Percentiles rank a stretch among this genome's conserved stretches.
Conservation (phyloP, 192 early-diverging fungal genomes). For the Backusella parvicylindrica region DNA sequence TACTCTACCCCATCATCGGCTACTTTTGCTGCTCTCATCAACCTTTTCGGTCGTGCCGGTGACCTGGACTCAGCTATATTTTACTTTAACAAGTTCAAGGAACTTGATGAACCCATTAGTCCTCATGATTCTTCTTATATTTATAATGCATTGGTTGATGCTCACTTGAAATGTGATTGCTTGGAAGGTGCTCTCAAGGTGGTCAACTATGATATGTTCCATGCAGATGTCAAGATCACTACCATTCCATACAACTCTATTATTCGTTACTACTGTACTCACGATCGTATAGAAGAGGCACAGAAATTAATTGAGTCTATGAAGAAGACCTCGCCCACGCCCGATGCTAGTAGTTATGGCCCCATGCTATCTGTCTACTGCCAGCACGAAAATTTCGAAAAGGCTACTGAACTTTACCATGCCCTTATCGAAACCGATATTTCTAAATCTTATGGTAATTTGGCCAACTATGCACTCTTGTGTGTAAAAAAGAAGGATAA, state of each 20-base stretch:
- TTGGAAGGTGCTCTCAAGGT: slow-evolving; percentile 26
- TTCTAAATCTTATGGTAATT: slow-evolving; percentile 31
- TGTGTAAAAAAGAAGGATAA: slow-evolving; percentile 17
- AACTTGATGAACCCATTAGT: background rate
- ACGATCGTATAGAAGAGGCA: slow-evolving; percentile 12
- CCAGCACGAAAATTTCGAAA: background rate
- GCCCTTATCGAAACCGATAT: slow-evolving; percentile 27
- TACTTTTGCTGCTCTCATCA: slow-evolving; percentile 58
- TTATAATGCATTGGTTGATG: slow-evolving; percentile 37
- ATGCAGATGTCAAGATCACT: slow-evolving; percentile 21
- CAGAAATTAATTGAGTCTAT: slow-evolving; percentile 17
- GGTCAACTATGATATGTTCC: slow-evolving; percentile 24
- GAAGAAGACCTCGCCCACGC: slow-evolving; percentile 17
- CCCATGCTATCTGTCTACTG: slow-evolving; percentile 26
- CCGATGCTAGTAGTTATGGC: slow-evolving; percentile 34
- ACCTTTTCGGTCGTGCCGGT: slow-evolving; percentile 37
- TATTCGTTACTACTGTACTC: slow-evolving; percentile 29
- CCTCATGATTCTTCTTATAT: slow-evolving; percentile 29
- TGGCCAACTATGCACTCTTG: slow-evolving; percentile 30
- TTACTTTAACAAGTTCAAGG: slow-evolving; percentile 28
- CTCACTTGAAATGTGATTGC: slow-evolving; percentile 30
- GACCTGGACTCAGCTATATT: slow-evolving; percentile 24
- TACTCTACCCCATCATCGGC: slow-evolving; percentile 38
- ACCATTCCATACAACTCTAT: slow-evolving; percentile 33
- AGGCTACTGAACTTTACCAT: slow-evolving; percentile 22